Conservation (phyloP, 2,329 filamentous ascomycete species). For the Sporothrix sp. region DNA sequence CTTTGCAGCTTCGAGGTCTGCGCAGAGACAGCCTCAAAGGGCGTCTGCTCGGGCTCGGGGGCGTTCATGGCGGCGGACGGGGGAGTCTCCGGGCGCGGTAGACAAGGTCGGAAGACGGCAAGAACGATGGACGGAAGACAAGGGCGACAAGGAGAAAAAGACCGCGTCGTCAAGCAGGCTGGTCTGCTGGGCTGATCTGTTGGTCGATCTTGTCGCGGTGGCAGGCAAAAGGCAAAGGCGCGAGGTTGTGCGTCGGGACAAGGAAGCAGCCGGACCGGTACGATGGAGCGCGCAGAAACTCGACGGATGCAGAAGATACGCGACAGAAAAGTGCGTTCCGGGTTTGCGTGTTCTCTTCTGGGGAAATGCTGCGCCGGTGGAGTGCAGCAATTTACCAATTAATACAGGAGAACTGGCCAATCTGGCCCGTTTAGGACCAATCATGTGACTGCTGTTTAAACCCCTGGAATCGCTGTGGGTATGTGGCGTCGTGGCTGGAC, state of each 20-base stretch:
- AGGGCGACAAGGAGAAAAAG: not conserved
- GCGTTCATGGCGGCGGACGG: slow-evolving; percentile 57
- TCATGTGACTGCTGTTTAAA: slow-evolving; percentile 8
- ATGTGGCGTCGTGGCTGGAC: too few relatives aligned
- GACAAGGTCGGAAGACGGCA: not conserved
- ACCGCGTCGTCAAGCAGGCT: too few relatives aligned
- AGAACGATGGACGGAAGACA: not conserved
- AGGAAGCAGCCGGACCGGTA: not conserved
- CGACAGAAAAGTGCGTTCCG: slow-evolving; percentile 5
- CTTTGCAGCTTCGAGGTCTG: slow-evolving; percentile 69
- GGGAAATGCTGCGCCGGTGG: not conserved
- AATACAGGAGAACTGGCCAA: slow-evolving; percentile 9
- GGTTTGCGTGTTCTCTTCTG: not conserved
- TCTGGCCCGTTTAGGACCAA: slow-evolving; percentile 16
- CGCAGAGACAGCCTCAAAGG: slow-evolving; percentile 79
- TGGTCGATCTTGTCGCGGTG: too few relatives aligned
- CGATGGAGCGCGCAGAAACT: not conserved
- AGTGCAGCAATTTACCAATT: not conserved
- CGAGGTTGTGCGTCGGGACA: not conserved
- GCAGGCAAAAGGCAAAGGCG: not conserved
- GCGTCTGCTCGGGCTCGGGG: slow-evolving; percentile 77
- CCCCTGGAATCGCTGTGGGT: not conserved
- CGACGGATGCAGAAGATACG: slow-evolving; percentile 6
- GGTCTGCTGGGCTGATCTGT: too few relatives aligned
- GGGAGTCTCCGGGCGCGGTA: not conserved